Percentiles rank a stretch among this genome's conserved stretches.
phyloP scores from a whole-genome alignment of 164 flowering plant genomes.

The Umbellularia californica region DNA sequence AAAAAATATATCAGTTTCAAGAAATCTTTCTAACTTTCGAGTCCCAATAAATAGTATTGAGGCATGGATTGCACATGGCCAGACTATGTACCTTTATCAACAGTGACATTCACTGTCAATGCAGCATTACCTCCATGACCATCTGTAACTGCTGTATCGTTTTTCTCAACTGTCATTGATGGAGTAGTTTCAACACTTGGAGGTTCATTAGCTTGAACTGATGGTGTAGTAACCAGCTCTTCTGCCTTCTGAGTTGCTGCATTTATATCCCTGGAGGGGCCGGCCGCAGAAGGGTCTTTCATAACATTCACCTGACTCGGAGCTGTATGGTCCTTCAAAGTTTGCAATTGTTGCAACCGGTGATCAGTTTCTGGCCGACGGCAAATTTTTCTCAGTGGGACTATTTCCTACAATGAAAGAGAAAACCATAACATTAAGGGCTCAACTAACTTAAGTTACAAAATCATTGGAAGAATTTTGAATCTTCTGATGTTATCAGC shows the following conservation, averaged over 20 bases:
- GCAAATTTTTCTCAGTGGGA: conserved; percentile 80
- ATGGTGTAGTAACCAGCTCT: background rate
- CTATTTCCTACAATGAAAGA: conserved; percentile 60
- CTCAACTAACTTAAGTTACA: background rate
- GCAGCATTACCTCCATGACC: conserved; percentile 7
- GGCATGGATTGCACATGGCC: background rate
- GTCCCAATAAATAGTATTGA: background rate
- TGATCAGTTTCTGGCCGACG: conserved; percentile 95
- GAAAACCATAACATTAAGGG: background rate
- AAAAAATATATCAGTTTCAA: no score
- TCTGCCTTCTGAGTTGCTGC: conserved; percentile 18
- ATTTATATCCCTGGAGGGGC: conserved; percentile 13
- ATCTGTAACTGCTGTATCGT: background rate
- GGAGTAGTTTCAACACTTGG: conserved; percentile 1
- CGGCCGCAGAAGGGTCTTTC: conserved; percentile 21
- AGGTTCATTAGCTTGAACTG: conserved; percentile 14
- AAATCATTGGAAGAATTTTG: background rate
- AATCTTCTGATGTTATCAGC: background rate
- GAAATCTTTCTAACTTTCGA: background rate
- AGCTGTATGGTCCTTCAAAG: conserved; percentile 34
- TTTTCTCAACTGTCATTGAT: conserved; percentile 12
- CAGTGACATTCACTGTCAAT: background rate
- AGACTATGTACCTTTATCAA: background rate
- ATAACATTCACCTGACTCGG: conserved; percentile 31
- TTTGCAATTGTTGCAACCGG: conserved; percentile 75